Conservation (phyloP, 169 alveolate species). For the Neospora caninum region DNA sequence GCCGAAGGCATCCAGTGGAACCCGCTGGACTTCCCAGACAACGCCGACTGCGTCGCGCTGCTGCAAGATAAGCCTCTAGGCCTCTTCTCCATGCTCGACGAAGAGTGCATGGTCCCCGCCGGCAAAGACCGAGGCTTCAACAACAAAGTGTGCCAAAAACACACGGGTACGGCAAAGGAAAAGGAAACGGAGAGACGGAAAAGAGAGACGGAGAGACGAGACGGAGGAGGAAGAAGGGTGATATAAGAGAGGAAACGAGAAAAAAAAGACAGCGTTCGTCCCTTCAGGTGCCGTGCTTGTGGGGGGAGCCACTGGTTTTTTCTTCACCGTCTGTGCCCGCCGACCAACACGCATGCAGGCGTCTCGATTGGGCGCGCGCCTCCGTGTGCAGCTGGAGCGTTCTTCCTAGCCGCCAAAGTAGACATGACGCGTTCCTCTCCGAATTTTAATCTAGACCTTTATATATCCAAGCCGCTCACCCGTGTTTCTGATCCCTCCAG, state of each 20-base stretch:
- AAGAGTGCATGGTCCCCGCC: slow-evolving; percentile 91
- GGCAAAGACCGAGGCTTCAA: slow-evolving; percentile 88
- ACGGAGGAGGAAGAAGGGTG: background rate
- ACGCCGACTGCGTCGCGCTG: slow-evolving; percentile 94
- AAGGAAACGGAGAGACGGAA: background rate
- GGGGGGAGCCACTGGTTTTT: too few relatives aligned
- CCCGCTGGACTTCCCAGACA: slow-evolving; percentile 97
- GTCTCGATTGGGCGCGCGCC: background rate
- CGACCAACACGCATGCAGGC: too few relatives aligned
- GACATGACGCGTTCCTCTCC: too few relatives aligned
- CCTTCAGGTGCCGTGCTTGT: too few relatives aligned
- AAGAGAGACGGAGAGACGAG: background rate
- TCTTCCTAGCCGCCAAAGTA: background rate
- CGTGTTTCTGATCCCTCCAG: too few relatives aligned
- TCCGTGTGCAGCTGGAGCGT: background rate
- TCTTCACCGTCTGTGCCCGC: too few relatives aligned
- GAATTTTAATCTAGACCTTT: too few relatives aligned
- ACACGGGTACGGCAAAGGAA: slow-evolving; percentile 38
- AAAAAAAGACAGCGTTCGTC: too few relatives aligned
- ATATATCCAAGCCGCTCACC: too few relatives aligned
- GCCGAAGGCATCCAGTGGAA: slow-evolving; percentile 91
- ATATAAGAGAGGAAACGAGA: background rate
- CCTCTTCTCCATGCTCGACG: slow-evolving; percentile 93
- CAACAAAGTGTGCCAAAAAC: slow-evolving; percentile 81
- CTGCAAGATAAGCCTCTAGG: slow-evolving; percentile 87